Conservation (phyloP, 768 basidiomycete species). For the Russula sp. region DNA sequence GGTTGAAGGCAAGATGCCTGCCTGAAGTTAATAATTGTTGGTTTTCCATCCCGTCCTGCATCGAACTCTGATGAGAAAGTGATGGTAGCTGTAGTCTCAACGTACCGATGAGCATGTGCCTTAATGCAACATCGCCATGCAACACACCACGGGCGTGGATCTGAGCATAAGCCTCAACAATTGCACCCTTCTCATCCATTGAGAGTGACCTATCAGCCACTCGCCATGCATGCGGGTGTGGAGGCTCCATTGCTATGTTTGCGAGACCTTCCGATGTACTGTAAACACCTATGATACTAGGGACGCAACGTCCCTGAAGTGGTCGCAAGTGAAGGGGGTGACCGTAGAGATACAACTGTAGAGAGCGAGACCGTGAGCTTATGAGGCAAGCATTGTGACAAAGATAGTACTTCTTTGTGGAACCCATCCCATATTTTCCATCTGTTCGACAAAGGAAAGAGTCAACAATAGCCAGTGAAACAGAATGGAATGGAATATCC, state of each 20-base stretch:
- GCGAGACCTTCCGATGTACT: conserved; percentile 31
- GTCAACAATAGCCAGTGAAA: not conserved
- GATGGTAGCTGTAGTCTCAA: not conserved
- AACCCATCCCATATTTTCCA: conserved; percentile 19
- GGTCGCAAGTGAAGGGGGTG: conserved; percentile 38
- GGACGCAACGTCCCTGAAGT: conserved; percentile 49
- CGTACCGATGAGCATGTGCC: conserved; percentile 43
- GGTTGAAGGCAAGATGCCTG: conserved; percentile 28
- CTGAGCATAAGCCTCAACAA: conserved; percentile 43
- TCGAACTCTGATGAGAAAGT: not conserved
- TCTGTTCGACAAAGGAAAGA: not conserved
- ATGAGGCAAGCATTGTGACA: not conserved
- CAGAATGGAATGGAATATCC: not conserved
- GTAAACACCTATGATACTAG: conserved; percentile 46
- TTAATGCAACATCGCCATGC: conserved; percentile 26
- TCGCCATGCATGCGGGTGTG: conserved; percentile 53
- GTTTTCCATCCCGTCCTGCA: conserved; percentile 35
- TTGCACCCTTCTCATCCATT: conserved; percentile 40
- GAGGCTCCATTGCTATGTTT: conserved; percentile 45
- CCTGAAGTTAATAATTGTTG: conserved; percentile 45
- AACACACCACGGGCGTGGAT: conserved; percentile 33
- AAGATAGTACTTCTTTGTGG: conserved; percentile 13
- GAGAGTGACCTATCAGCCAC: conserved; percentile 53
- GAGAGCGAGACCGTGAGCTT: conserved; percentile 6
- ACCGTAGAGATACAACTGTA: conserved; percentile 48